Evolutionary conservation across 441 rosid genomes (phyloP).

Genomic region (Populus hybrid): DNA sequence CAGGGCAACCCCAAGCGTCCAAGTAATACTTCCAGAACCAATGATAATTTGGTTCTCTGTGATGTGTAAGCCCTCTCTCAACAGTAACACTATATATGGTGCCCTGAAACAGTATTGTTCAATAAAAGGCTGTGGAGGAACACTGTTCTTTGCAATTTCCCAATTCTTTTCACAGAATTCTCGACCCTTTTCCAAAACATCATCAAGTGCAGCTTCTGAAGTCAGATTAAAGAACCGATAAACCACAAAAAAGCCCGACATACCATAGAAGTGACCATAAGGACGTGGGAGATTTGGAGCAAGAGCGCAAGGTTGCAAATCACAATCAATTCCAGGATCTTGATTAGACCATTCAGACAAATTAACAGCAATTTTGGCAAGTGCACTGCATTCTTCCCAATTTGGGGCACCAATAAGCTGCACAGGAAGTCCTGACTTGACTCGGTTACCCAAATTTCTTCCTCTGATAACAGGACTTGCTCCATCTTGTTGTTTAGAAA

Average conservation of each 20-base stretch:
- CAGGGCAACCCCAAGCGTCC: constrained; percentile 97
- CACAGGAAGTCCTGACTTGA: constrained; percentile 61
- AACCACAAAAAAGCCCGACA: constrained; percentile 95
- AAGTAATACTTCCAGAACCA: constrained; percentile 95
- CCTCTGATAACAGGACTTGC: constrained; percentile 45
- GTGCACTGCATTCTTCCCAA: constrained; percentile 78
- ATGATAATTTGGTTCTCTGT: constrained; percentile 67
- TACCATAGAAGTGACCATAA: constrained; percentile 81
- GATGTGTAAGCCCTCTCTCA: constrained; percentile 93
- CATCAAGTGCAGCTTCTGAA: constrained; percentile 86
- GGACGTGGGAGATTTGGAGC: constrained; percentile 74
- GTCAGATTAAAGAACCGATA: constrained; percentile 80
- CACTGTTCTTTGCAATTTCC: constrained; percentile 80
- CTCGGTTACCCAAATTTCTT: constrained; percentile 39
- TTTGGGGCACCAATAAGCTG: constrained; percentile 85
- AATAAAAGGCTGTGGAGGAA: constrained; percentile 92
- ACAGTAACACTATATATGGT: constrained; percentile 71
- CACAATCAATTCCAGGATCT: constrained; percentile 71
- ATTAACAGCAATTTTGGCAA: constrained; percentile 81
- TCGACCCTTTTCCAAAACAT: constrained; percentile 83
- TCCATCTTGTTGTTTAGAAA: constrained; percentile 40
- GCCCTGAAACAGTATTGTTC: constrained; percentile 99
- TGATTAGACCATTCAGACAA: constrained; percentile 82
- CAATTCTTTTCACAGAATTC: constrained; percentile 81
- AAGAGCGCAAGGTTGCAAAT: constrained; percentile 92